Evolutionary conservation across 2,329 filamentous ascomycete genomes (phyloP), one percentile per base, ranked within the genome.

Genomic region (Chaetomiaceae sp.): DNA sequence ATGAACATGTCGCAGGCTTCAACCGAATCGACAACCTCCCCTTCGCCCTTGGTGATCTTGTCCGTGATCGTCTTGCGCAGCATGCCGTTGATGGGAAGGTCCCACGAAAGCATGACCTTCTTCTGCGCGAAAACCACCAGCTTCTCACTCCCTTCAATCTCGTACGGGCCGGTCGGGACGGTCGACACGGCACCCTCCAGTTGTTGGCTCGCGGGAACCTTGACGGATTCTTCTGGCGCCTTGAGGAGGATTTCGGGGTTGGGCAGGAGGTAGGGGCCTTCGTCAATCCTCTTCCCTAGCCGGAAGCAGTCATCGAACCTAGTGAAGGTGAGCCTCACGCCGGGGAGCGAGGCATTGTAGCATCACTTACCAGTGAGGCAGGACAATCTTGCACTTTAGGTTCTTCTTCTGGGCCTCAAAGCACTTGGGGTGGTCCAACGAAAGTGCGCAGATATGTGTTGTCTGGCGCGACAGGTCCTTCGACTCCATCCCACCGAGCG

Each of bases 221-320:
- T 74, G 47, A 87, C 71, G 3, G 76, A 71, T 45, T 82, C 79
- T 55, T 84, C 76, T 19, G 80, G 72, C 6, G 75, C 72, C 39
- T 75, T 75, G 36, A 75, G 77, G n/a, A 96, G 74, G 31, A 95
- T 88, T 60, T 95, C 89, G 1, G 94, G 88, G 60, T 97, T 78
- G 1, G 94, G 94, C 1, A 97, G 78, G 19, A 82, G 73, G 66
- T 99, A 99, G 0, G 94, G 94, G 6, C 77, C 74, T 68, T 99
- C 94, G 62, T 89, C 87, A 62, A 99, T 96, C 55, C 89, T 84
- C 69, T 90, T 91, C 46, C 92, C 91, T 25, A 99, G 82, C 70
- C 89, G 94, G 61, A 99, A 81, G 71, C 94, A 99, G 68, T 96
- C 92, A 63, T 97, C 92, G 66, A 99, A 96, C 91, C 88, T 91